Percentiles rank a stretch among this genome's conserved stretches.
Conservation (phyloP, 306 rosid genomes). For the Dicorynia guianensis region DNA sequence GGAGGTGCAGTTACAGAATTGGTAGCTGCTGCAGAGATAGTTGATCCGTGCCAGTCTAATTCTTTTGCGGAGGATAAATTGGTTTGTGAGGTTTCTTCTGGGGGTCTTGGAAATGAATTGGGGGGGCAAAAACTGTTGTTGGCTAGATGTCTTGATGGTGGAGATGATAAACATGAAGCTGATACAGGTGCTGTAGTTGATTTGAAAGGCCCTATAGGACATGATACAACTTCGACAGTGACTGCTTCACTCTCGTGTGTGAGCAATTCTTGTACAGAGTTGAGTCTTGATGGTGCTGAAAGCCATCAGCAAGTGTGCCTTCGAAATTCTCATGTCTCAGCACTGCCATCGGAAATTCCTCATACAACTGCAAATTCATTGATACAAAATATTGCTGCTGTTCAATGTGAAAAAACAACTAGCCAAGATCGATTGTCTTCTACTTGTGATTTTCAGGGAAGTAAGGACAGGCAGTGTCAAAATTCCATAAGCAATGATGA, state of each 20-base stretch:
- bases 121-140: constrained; percentile 40
- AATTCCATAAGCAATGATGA: constrained; percentile 52
- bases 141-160: constrained; percentile 37
- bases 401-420: constrained; percentile 50
- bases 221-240: constrained; percentile 51
- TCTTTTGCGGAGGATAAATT: constrained; percentile 50
- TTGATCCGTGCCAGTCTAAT: constrained; percentile 1
- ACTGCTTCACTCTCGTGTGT: constrained; percentile 50
- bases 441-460: constrained; percentile 52
- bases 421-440: constrained; percentile 62
- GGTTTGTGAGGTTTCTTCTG: constrained; percentile 51
- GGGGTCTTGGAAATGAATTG: constrained; percentile 43
- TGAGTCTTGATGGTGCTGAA: constrained; percentile 48
- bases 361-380: constrained; percentile 47
- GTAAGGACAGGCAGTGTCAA: constrained; percentile 42
- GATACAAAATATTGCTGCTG: constrained; percentile 45
- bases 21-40: no score
- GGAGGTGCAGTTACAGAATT: no score
- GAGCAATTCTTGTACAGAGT: constrained; percentile 63
- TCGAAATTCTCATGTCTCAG: constrained; percentile 45
- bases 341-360: constrained; percentile 44
- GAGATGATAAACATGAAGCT: constrained; percentile 46
- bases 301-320: constrained; percentile 40
- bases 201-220: constrained; percentile 42
- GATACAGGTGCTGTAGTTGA: constrained; percentile 46